Base-by-base conservation (phyloP, 2,329 filamentous ascomycete species). In the Botrytis galanthina region DNA sequence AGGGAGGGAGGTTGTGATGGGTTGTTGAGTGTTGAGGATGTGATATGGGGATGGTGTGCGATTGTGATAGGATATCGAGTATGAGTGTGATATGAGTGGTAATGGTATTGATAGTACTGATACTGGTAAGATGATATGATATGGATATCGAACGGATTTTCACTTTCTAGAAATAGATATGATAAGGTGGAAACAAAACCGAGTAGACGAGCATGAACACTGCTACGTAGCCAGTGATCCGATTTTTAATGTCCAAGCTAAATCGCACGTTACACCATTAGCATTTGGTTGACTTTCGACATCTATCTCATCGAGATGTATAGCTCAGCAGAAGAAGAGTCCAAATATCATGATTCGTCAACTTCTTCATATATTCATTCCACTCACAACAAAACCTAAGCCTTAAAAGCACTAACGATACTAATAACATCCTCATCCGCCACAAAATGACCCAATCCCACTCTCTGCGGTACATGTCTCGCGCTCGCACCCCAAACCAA, bases 401-500 rank as follows among this genome's bases (percentile, higher is more conserved):
- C 71, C 51, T 72, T 72, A 42, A 72, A 91, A 61, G 85, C 88
- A 78, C 87, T 91, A 71, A 90, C 87, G 80, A 92, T 91, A 79
- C 90, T 90, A 69, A 91, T 89, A 29, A 91, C 89, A 79, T 91
- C 90, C 81, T 91, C 89, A 76, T 92, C 90, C 2, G 87, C 84
- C 62, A 99, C 95, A 20, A 89, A 80, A 86, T 99, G 96, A 10
- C 89, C 86, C 79, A 99, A 83, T 1, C 96, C 97, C 54, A 98
- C 95, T 75, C 96, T 87, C 86, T 99, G 96, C 51, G 97, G 96
- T 51, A 98, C 87, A 85, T 99, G 97, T 80, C 94, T 90, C 51
- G 96, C 96, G 83, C 95, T 98, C 29, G 95, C 95, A 7, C 96
- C 96, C 97, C 97, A 99, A 0, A 99, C 96, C 77, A 98, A 84